Conservation (phyloP, 805 yeast genomes). For the Priceomyces carsonii region DNA sequence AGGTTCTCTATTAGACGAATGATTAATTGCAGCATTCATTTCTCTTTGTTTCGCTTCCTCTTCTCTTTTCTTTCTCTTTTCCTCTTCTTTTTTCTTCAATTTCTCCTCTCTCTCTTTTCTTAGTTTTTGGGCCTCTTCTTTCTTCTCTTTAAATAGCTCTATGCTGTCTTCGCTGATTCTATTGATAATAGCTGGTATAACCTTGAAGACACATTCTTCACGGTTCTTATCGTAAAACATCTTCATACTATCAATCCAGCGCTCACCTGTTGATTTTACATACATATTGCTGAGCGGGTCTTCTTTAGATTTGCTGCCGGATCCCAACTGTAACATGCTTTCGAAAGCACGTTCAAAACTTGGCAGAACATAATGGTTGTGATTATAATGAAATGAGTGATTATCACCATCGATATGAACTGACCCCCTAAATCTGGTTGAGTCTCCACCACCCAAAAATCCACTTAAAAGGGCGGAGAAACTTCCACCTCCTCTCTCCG, state of each 20-base stretch:
- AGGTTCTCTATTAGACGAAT: constrained; percentile 40
- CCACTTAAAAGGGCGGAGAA: constrained; percentile 19
- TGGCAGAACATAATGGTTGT: constrained; percentile 8
- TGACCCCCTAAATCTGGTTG: constrained; percentile 22
- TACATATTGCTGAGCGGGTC: constrained; percentile 24
- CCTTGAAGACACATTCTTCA: constrained; percentile 19
- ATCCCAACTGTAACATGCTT: constrained; percentile 16
- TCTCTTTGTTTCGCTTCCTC: constrained; percentile 27
- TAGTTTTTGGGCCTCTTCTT: constrained; percentile 25
- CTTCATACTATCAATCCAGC: constrained; percentile 66
- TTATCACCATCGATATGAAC: constrained; percentile 20
- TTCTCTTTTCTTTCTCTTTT: constrained; percentile 26
- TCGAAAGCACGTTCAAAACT: constrained; percentile 28
- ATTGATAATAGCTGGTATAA: constrained; percentile 42
- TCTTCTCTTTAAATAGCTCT: constrained; percentile 29
- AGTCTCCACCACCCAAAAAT: constrained; percentile 13
- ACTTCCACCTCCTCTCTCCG: constrained; percentile 18
- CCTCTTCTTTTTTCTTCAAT: constrained; percentile 29
- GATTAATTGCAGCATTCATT: constrained; percentile 16
- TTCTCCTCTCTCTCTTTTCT: constrained; percentile 30
- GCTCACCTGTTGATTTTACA: constrained; percentile 53
- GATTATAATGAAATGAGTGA: constrained; percentile 1
- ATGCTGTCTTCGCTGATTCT: constrained; percentile 51
- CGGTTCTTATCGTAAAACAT: constrained; percentile 48
- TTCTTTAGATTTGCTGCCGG: constrained; percentile 9